These are phyloP conservation scores for Cladosporium phlei DNA, from an alignment of 2,329 filamentous ascomycete genomes.

Conservation along the genomic window DNA sequence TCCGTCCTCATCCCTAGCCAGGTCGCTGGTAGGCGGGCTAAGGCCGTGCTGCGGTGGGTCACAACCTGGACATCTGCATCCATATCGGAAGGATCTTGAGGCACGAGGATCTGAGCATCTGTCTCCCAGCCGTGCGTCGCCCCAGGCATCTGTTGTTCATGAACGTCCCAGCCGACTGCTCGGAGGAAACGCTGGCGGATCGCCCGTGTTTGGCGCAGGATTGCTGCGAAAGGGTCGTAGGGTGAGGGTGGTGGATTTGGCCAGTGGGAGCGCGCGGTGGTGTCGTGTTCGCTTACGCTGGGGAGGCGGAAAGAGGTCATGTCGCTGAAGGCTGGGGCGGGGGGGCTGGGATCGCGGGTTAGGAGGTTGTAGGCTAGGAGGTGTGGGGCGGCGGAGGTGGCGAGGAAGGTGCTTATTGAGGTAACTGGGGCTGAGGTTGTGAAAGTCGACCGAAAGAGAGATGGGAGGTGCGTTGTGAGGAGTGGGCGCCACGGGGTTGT, in stretches of 20 bases:
- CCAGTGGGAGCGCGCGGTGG: neutral
- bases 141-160: constrained; percentile 8
- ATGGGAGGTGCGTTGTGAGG: constrained; percentile 15
- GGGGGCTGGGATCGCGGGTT: constrained; percentile 4
- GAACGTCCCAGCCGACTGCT: constrained; percentile 22
- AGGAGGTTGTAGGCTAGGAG: constrained; percentile 11
- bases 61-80: neutral
- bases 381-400: constrained; percentile 14
- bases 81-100: neutral
- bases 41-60: constrained; percentile 14
- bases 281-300: constrained; percentile 16
- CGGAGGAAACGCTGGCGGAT: constrained; percentile 18
- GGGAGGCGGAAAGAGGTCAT: constrained; percentile 23
- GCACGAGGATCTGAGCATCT: neutral
- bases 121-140: constrained; percentile 1
- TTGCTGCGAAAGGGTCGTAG: constrained; percentile 22
- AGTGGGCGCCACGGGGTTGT: constrained; percentile 19
- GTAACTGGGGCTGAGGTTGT: constrained; percentile 9
- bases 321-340: constrained; percentile 15
- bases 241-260: neutral
- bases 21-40: constrained; percentile 23
- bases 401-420: constrained; percentile 3
- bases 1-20: constrained; percentile 22
- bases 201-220: constrained; percentile 20
- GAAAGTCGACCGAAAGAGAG: constrained; percentile 19